Base-by-base conservation (phyloP, 176 grass and related monocot genomes). In the Alloteropsis semialata region DNA sequence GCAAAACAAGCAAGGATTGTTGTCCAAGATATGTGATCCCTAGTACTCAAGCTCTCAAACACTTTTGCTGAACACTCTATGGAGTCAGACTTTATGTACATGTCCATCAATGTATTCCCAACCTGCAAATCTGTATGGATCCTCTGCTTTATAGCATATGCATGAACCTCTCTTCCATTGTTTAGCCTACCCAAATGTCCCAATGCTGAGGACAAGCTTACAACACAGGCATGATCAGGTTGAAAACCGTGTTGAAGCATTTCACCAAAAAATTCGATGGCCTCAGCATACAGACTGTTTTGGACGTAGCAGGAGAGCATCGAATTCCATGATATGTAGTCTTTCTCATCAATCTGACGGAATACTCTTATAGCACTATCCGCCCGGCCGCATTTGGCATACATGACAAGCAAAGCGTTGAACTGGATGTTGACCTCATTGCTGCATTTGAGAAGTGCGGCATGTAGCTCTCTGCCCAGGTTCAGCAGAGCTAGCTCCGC, bases 271-370 rank as follows among this genome's bases (percentile, higher is more conserved):
- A 93, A 78, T 0, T 79, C 15, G 25, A 95, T 33, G 44, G 84
- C 84, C 80, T 93, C 84, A 43, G 56, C 76, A 56, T 84, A 95
- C 32, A 79, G 87, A 59, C 90, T 55, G 14, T 98, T 98, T 63
- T 98, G 92, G 75, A 98, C 64, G 6, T 87, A 98, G 68, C 90
- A 89, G 25, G 96, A 93, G 33, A 98, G 88, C 88, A 95, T 86
- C 53, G 95, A 93, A 67, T 95, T 98, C 92, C 96, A 98, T 60
- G 96, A 93, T 77, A 98, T 82, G 74, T 91, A 82, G 56, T 95
- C 92, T 76, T 78, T 95, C 25, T 91, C 84, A 82, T 37, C 74
- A 81, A 93, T 93, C 45, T 92, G 71, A 65, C 22, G 0, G 48
- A 98, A 98, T 21, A 93, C 89, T 76, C 68, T 78, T 10, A 41